Conservation (phyloP, 768 basidiomycete genomes). For the Zangia roseola region DNA sequence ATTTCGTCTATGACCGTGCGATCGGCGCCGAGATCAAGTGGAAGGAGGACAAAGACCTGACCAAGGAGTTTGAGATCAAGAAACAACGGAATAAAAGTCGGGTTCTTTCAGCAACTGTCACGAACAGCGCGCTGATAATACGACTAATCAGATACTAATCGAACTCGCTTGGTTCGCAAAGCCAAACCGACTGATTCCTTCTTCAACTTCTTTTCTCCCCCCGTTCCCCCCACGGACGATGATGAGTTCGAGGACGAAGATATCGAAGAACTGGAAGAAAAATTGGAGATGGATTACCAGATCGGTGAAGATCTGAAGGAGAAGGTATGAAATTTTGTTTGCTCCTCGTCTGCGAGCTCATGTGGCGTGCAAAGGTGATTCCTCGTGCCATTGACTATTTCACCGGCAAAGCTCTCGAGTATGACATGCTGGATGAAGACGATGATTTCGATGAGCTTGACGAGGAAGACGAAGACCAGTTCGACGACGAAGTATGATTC, state of each 20-base stretch:
- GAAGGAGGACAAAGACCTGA: slow-evolving; percentile 98
- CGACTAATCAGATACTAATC: slow-evolving; percentile 64
- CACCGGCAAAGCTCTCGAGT: slow-evolving; percentile 92
- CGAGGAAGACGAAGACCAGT: slow-evolving; percentile 48
- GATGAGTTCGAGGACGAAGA: slow-evolving; percentile 78
- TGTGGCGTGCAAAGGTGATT: slow-evolving; percentile 59
- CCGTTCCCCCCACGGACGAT: slow-evolving; percentile 69
- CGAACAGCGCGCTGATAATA: neutral
- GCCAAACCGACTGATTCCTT: slow-evolving; percentile 91
- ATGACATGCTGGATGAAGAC: slow-evolving; percentile 58
- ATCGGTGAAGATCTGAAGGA: slow-evolving; percentile 98
- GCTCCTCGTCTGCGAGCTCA: neutral
- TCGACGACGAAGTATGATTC: slow-evolving; percentile 57
- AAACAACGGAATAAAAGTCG: slow-evolving; percentile 99
- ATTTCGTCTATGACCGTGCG: slow-evolving; percentile 95
- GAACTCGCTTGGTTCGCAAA: slow-evolving; percentile 81
- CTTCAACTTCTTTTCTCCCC: slow-evolving; percentile 98
- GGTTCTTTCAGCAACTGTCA: neutral
- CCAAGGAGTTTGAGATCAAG: slow-evolving; percentile 97
- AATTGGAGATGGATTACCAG: slow-evolving; percentile 95
- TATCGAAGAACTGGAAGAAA: slow-evolving; percentile 87
- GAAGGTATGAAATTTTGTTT: slow-evolving; percentile 51
- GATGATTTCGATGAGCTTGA: slow-evolving; percentile 62
- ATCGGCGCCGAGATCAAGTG: slow-evolving; percentile 91
- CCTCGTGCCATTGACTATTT: slow-evolving; percentile 97